Conservation (phyloP, 2,329 filamentous ascomycete genomes). For the Diaporthe sp. region DNA sequence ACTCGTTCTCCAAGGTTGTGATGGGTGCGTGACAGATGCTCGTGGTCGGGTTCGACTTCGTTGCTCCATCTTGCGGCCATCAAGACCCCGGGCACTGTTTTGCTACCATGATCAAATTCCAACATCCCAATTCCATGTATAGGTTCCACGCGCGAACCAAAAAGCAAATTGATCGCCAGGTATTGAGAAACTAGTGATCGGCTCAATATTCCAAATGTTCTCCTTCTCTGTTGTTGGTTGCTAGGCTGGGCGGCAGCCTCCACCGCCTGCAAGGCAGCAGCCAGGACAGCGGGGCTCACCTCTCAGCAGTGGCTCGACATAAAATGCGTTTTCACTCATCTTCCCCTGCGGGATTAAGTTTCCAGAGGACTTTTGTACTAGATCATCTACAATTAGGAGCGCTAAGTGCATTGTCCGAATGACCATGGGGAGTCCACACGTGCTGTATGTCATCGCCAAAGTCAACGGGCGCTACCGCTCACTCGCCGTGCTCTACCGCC, state of each 20-base stretch:
- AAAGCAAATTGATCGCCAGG: background rate
- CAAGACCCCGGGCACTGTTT: background rate
- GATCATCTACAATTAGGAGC: accelerated
- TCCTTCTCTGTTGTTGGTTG: background rate
- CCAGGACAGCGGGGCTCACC: background rate
- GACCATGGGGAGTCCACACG: background rate
- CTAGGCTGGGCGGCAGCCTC: background rate
- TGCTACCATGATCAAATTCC: background rate
- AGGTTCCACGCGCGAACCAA: background rate
- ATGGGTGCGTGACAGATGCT: slow-evolving; percentile 43
- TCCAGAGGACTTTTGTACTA: accelerated
- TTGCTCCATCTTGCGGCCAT: too few species aligned
- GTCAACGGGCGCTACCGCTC: slow-evolving; percentile 9
- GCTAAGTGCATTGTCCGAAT: background rate
- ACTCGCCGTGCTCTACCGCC: background rate
- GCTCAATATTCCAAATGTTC: background rate
- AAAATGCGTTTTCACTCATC: background rate
- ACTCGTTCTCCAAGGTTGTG: slow-evolving; percentile 59
- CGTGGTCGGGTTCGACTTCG: background rate
- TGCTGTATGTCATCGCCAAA: slow-evolving; percentile 4
- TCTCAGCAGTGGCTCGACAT: background rate
- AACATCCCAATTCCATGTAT: background rate
- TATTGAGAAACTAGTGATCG: too few species aligned
- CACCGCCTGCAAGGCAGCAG: slow-evolving; percentile 1
- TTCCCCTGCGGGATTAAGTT: background rate